These are phyloP conservation scores for Cerioporus squamosus DNA, from an alignment of 1,284 basidiomycete genomes.

Conservation along the genomic window DNA sequence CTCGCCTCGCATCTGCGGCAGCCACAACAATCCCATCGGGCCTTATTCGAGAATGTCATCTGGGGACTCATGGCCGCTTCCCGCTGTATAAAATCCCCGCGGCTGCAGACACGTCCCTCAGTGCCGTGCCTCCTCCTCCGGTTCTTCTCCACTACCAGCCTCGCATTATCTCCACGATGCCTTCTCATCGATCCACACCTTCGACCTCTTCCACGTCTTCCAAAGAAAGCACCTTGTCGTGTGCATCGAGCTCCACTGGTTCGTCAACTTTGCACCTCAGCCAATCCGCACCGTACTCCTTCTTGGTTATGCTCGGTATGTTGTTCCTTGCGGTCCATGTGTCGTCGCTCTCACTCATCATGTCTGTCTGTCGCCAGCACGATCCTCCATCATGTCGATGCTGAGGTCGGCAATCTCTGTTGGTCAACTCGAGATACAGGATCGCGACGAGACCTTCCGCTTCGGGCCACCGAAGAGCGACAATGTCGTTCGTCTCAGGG, in stretches of 20 bases:
- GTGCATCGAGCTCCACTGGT: constrained; percentile 13
- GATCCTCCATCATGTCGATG: constrained; percentile 63
- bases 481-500: constrained; percentile 65
- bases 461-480: constrained; percentile 58
- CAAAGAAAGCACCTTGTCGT: constrained; percentile 16
- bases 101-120: constrained; percentile 1
- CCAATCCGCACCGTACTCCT: constrained; percentile 16
- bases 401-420: constrained; percentile 60
- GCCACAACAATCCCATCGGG: constrained; percentile 1
- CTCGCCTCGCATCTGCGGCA: background rate
- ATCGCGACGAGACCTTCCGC: constrained; percentile 57
- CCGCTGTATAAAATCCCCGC: constrained; percentile 13
- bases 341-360: too few relatives aligned
- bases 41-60: constrained; percentile 4
- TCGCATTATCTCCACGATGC: constrained; percentile 23
- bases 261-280: constrained; percentile 14
- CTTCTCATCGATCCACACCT: constrained; percentile 17
- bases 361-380: constrained; percentile 49
- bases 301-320: constrained; percentile 26
- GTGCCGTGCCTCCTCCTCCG: background rate
- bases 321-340: background rate
- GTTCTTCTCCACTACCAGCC: background rate
- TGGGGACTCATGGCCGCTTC: too few relatives aligned
- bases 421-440: constrained; percentile 67
- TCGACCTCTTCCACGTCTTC: constrained; percentile 5